These are phyloP conservation scores for Exidia glandulosa DNA, from an alignment of 768 basidiomycete species.

Conservation along the genomic window DNA sequence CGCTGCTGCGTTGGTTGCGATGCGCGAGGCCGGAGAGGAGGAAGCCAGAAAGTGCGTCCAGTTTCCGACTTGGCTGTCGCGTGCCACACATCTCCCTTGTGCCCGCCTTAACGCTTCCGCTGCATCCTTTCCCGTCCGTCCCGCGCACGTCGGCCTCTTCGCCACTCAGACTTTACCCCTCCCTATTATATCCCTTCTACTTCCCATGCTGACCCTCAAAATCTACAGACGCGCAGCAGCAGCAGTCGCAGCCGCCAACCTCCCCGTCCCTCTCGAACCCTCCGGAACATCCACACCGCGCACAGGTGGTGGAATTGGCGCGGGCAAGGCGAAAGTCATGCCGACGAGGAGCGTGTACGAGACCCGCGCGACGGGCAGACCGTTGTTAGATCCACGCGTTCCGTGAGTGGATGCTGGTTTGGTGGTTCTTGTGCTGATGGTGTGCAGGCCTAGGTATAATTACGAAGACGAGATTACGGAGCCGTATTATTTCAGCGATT, in stretches of 20 bases:
- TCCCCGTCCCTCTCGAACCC: no score
- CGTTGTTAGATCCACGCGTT: neutral
- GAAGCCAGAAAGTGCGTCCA: neutral
- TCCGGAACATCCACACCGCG: neutral
- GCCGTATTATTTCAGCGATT: neutral
- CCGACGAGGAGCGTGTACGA: neutral
- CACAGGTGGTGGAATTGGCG: neutral
- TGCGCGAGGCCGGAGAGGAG: neutral
- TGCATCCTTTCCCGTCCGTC: no score
- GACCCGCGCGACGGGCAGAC: neutral
- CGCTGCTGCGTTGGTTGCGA: neutral
- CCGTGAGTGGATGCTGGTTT: neutral
- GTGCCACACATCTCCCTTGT: no score
- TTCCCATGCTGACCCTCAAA: neutral
- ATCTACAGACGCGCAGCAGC: neutral
- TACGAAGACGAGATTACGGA: neutral
- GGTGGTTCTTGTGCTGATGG: neutral
- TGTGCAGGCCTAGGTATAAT: neutral
- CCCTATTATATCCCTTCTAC: neutral
- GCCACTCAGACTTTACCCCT: no score
- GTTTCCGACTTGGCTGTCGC: no score
- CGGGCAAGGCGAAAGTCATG: neutral
- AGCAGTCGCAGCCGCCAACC: neutral
- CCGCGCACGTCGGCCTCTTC: no score
- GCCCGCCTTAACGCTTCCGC: no score